Percentiles rank a stretch among this genome's conserved stretches.
Evolutionary conservation across 495 filamentous ascomycete genomes (phyloP).

Genomic region (Hyaloscypha hepaticicola): DNA sequence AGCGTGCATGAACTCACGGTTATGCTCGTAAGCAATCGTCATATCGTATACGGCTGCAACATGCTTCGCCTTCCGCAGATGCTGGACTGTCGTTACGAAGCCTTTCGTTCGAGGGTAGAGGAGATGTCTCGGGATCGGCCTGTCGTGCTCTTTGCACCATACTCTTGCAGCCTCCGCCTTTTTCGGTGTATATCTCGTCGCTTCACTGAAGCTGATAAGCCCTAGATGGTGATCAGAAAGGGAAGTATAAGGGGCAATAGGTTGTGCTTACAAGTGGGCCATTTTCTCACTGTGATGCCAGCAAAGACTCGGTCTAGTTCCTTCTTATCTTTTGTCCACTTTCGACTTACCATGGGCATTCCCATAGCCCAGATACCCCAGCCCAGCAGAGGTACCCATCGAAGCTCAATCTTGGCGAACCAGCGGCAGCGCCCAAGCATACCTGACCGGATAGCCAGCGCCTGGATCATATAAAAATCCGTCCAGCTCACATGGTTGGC

Average conservation of each 20-base stretch:
- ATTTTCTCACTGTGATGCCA: conserved; percentile 44
- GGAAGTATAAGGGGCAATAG: neutral
- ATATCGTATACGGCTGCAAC: conserved; percentile 59
- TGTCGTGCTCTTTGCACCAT: conserved; percentile 48
- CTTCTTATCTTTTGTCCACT: conserved; percentile 52
- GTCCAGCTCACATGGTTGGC: conserved; percentile 58
- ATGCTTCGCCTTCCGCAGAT: conserved; percentile 48
- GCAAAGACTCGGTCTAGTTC: conserved; percentile 54
- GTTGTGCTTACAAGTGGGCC: conserved; percentile 53
- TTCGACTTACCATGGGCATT: conserved; percentile 57
- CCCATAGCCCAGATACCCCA: conserved; percentile 63
- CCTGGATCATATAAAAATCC: conserved; percentile 62
- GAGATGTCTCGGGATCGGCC: conserved; percentile 49
- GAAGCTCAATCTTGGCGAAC: conserved; percentile 56
- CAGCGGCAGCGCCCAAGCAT: conserved; percentile 59
- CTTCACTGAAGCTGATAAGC: conserved; percentile 60
- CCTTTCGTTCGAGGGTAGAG: conserved; percentile 57
- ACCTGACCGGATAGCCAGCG: conserved; percentile 46
- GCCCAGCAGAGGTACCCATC: conserved; percentile 55
- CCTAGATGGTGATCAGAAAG: conserved; percentile 37
- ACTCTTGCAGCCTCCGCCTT: conserved; percentile 48
- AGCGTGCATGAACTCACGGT: conserved; percentile 45
- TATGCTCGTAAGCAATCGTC: conserved; percentile 52
- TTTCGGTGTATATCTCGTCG: conserved; percentile 51
- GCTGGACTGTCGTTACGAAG: conserved; percentile 54